Conservation (phyloP, 192 early-diverging fungal species). For the Coemansia sp. region DNA sequence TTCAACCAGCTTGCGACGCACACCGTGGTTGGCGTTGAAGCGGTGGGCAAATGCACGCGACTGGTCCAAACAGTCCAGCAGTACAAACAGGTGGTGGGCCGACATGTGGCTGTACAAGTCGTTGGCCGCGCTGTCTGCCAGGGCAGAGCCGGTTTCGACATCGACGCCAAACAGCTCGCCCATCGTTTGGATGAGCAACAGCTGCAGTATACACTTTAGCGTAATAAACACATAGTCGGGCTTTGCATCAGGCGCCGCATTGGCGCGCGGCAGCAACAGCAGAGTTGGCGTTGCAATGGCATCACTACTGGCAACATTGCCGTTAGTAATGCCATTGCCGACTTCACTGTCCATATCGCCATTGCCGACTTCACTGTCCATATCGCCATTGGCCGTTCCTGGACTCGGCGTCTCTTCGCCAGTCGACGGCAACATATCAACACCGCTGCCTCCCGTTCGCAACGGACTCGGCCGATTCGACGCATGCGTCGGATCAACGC, state of each 20-base stretch:
- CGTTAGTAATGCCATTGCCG: neutral
- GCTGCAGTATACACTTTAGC: slow-evolving; percentile 85
- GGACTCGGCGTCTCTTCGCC: slow-evolving; percentile 17
- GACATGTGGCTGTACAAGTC: slow-evolving; percentile 44
- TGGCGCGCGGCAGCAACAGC: slow-evolving; percentile 5
- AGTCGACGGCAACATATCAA: slow-evolving; percentile 23
- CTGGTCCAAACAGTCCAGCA: slow-evolving; percentile 78
- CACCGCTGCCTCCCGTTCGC: slow-evolving; percentile 26
- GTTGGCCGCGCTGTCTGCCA: slow-evolving; percentile 20
- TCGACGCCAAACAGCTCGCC: slow-evolving; percentile 69
- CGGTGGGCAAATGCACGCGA: slow-evolving; percentile 76
- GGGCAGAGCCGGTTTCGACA: slow-evolving; percentile 56
- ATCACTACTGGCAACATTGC: too few relatives aligned
- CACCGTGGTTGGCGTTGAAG: slow-evolving; percentile 76
- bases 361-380: neutral
- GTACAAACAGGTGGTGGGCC: slow-evolving; percentile 65
- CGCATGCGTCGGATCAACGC: slow-evolving; percentile 10
- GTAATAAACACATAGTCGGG: slow-evolving; percentile 83
- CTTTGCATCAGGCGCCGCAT: slow-evolving; percentile 23
- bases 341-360: neutral
- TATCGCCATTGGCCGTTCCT: neutral
- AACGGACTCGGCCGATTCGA: slow-evolving; percentile 34
- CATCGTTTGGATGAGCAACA: slow-evolving; percentile 86
- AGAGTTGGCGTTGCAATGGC: neutral
- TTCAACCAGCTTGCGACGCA: slow-evolving; percentile 77